phyloP scores from a whole-genome alignment of 305 asterid species.

The Fraxinus floribunda region DNA sequence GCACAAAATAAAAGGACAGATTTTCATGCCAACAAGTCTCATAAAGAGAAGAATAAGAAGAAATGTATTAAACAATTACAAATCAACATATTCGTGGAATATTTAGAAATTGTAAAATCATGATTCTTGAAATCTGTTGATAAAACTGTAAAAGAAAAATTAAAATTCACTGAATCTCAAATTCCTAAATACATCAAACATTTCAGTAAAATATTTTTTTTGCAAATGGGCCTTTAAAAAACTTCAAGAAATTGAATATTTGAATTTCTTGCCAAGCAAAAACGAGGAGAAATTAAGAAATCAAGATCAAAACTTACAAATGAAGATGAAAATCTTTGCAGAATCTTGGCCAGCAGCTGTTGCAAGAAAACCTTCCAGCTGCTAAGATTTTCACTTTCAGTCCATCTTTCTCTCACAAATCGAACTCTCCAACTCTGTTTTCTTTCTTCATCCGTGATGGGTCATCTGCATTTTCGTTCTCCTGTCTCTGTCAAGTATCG shows the following conservation, averaged over 20 bases:
- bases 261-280: conserved; percentile 22
- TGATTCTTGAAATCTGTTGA: conserved; percentile 23
- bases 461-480: conserved; percentile 13
- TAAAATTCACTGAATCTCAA: conserved; percentile 18
- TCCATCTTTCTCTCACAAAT: conserved; percentile 28
- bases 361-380: conserved; percentile 49
- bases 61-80: conserved; percentile 8
- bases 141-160: neutral
- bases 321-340: conserved; percentile 25
- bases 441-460: conserved; percentile 26
- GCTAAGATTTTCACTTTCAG: conserved; percentile 34
- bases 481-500: no score
- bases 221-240: conserved; percentile 33
- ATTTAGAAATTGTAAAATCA: neutral
- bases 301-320: conserved; percentile 39
- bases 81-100: neutral
- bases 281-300: neutral
- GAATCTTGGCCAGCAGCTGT: conserved; percentile 62
- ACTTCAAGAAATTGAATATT: conserved; percentile 31
- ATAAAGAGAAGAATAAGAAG: conserved; percentile 10
- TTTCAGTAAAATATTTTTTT: conserved; percentile 15
- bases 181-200: conserved; percentile 22
- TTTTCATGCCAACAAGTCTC: conserved; percentile 20
- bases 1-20: conserved; percentile 6
- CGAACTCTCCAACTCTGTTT: conserved; percentile 4